These are phyloP conservation scores for Rheum nobile DNA, from an alignment of 148 eudicot genomes.

Conservation along the genomic window DNA sequence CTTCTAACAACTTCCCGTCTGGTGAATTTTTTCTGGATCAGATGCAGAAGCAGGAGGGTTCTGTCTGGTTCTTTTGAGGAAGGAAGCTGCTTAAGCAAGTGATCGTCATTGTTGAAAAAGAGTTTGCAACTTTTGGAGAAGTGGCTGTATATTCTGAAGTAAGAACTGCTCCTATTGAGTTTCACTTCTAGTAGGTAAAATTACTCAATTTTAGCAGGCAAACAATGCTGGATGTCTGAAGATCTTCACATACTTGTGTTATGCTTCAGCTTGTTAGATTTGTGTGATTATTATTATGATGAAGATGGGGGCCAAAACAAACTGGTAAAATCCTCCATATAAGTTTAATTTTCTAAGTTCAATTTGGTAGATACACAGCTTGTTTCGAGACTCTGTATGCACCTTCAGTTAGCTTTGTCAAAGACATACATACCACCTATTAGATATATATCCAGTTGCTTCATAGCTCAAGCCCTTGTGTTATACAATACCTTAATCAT, in stretches of 20 bases:
- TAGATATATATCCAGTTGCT: background rate
- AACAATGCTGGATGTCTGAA: too few species aligned
- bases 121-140: background rate
- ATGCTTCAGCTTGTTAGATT: background rate
- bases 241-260: background rate
- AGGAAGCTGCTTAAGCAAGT: background rate
- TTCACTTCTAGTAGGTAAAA: background rate
- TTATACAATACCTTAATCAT: background rate
- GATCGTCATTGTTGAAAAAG: background rate
- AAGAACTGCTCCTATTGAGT: background rate
- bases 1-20: slow-evolving; percentile 7
- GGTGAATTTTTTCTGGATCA: background rate
- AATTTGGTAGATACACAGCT: background rate
- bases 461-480: background rate
- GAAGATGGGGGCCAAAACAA: background rate
- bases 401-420: background rate
- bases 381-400: background rate
- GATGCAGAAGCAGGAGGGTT: background rate
- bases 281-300: background rate
- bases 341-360: background rate
- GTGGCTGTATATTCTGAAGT: background rate
- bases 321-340: background rate
- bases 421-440: background rate
- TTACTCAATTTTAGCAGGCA: too few species aligned
- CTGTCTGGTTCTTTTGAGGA: background rate